Conservation (phyloP, 2,329 filamentous ascomycete genomes). For the Sclerotinia glacialis region DNA sequence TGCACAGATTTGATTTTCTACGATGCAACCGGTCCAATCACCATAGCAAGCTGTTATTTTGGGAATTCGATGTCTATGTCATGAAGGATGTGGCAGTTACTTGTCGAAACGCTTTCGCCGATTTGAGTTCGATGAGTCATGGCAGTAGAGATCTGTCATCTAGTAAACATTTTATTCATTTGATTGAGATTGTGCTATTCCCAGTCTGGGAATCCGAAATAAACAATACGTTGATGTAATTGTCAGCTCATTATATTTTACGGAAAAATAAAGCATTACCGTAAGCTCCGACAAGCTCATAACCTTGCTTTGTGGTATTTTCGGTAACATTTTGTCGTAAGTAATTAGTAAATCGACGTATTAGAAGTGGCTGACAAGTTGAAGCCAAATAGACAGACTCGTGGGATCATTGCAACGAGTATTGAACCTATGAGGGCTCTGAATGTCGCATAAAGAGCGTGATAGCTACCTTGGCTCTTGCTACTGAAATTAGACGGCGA, state of each 20-base stretch:
- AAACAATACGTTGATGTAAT: slow-evolving; percentile 2
- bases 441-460: neutral
- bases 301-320: slow-evolving; percentile 22
- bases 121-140: neutral
- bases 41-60: slow-evolving; percentile 27
- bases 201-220: no score
- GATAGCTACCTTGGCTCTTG: neutral
- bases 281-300: slow-evolving; percentile 28
- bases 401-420: neutral
- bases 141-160: neutral
- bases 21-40: slow-evolving; percentile 37
- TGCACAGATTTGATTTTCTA: slow-evolving; percentile 35
- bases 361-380: slow-evolving; percentile 28
- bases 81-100: neutral
- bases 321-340: slow-evolving; percentile 27
- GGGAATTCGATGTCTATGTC: neutral
- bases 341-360: slow-evolving; percentile 25
- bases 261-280: slow-evolving; percentile 19
- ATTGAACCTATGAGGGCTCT: neutral
- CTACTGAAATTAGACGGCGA: neutral
- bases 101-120: neutral
- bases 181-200: slow-evolving; percentile 1
- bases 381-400: slow-evolving; percentile 27
- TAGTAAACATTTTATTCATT: neutral
- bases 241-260: neutral